Conservation (phyloP, 352 stramenopile genomes). For the Globisporangium cylindrosporum region DNA sequence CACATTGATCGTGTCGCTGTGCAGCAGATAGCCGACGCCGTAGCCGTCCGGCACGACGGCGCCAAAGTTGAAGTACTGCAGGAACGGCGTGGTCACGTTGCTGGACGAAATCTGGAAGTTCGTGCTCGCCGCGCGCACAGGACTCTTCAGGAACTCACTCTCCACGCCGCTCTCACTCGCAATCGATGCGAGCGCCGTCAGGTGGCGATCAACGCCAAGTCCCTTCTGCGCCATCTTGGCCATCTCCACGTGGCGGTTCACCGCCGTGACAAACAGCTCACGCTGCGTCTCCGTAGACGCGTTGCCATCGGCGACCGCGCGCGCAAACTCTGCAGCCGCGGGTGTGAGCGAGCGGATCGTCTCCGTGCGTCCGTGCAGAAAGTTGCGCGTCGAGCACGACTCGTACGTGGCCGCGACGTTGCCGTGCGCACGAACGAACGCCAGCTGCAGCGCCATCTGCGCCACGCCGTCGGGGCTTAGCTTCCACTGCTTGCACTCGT, state of each 20-base stretch:
- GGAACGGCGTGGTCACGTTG: constrained; percentile 88
- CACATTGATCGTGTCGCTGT: constrained; percentile 81
- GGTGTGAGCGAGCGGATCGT: constrained; percentile 87
- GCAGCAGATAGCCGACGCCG: constrained; percentile 87
- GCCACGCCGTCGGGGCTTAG: constrained; percentile 88
- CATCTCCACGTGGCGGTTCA: constrained; percentile 86
- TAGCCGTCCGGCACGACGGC: constrained; percentile 87
- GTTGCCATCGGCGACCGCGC: constrained; percentile 43
- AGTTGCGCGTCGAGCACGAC: constrained; percentile 89
- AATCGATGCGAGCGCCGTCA: constrained; percentile 79
- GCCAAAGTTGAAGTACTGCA: constrained; percentile 90
- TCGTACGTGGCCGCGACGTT: constrained; percentile 87
- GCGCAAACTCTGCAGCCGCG: constrained; percentile 67
- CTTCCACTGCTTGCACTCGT: constrained; percentile 90
- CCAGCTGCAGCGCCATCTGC: constrained; percentile 91
- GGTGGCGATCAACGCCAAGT: constrained; percentile 84
- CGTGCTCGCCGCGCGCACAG: constrained; percentile 71
- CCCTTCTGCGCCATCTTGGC: constrained; percentile 88
- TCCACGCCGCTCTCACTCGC: constrained; percentile 54
- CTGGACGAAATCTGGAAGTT: constrained; percentile 91
- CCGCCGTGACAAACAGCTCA: constrained; percentile 62
- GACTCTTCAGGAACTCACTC: constrained; percentile 77
- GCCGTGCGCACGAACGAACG: constrained; percentile 79
- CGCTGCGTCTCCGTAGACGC: constrained; percentile 45
- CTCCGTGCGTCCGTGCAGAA: constrained; percentile 91